Evolutionary conservation across 768 basidiomycete species (phyloP), one percentile per base, ranked within the genome.

Genomic region (Boletus subparvulus): DNA sequence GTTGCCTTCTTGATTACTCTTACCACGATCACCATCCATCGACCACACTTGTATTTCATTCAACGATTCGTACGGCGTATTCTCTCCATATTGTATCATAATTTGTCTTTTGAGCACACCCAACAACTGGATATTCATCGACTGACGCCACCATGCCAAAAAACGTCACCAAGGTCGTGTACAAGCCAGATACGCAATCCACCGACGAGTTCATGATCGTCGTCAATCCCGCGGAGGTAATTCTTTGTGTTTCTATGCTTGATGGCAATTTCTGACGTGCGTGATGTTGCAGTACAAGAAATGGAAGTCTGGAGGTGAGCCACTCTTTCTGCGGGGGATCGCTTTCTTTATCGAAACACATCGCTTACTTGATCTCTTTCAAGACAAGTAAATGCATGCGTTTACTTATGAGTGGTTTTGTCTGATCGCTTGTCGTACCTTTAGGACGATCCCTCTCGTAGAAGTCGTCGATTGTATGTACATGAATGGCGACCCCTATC

Each of bases 401-500:
- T 47, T 55, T 36, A 36, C 21, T 37, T 19, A 17, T 21, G 41
- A n/a, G 39, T 32, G 36, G 21, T 43, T 35, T 56, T 65, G 58
- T 58, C 55, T 61, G 61, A 62, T 41, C 54, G 42, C 32, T 46
- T 50, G 19, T 50, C 37, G 12, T n/a, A 11, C 33, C 37, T 30
- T 4, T 44, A 90, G 88, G 40, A 73, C 88, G 24, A 84, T 92
- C 59, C 82, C 89, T 43, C 74, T 94, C 13, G 71, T 83, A n/a
- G 77, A 85, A 2, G 84, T 94, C 45, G 87, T 94, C n/a, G 92
- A 92, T 63, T 86, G 91, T 92, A 67, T 65, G 87, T 73, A 40
- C 30, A 50, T 40, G 16, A 28, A 36, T 21, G 33, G 39, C 45
- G 12, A 19, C 42, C 33, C 43, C 33, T 53, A 41, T 41, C 4